A percentile compares a stretch with the other conserved stretches of the same genome.
These are phyloP conservation scores for Kentomonas sorsogonicus DNA, from an alignment of 208 protist genomes.

Conservation along the genomic window DNA sequence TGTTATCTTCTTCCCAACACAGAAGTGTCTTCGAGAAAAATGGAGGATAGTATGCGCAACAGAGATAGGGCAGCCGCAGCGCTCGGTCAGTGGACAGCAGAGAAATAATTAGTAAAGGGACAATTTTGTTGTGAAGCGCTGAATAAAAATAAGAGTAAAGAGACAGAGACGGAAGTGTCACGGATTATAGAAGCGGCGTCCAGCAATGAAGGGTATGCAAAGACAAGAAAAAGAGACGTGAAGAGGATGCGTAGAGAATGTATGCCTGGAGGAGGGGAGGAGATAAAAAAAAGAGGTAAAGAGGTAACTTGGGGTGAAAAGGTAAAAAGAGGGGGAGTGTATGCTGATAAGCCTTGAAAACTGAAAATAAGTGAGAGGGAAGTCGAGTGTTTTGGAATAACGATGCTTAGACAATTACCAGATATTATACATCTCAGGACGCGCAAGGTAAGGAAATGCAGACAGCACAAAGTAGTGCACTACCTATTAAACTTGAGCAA, in stretches of 20 bases:
- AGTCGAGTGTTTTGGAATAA: too few relatives aligned
- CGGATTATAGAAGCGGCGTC: too few relatives aligned
- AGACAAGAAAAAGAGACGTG: neutral
- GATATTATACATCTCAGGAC: neutral
- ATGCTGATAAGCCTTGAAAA: neutral
- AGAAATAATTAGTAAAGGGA: too few relatives aligned
- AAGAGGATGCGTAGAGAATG: neutral
- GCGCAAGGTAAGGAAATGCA: neutral
- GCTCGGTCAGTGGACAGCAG: too few relatives aligned
- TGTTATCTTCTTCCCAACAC: too few relatives aligned
- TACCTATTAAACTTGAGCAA: too few relatives aligned
- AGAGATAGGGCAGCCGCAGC: too few relatives aligned
- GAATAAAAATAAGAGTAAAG: neutral
- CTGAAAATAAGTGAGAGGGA: neutral
- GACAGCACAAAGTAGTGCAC: neutral
- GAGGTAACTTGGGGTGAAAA: neutral
- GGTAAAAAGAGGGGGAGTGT: neutral
- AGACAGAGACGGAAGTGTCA: neutral
- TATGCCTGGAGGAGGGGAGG: neutral
- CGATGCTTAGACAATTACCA: neutral
- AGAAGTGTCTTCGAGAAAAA: too few relatives aligned
- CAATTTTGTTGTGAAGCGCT: neutral
- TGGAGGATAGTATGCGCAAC: too few relatives aligned
- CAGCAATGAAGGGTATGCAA: neutral
- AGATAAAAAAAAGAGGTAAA: conserved; percentile 3